A percentile compares a stretch with the other conserved stretches of the same genome.
phyloP scores from a whole-genome alignment of 148 eudicot genomes.

The Vaccinium corymbosum region DNA sequence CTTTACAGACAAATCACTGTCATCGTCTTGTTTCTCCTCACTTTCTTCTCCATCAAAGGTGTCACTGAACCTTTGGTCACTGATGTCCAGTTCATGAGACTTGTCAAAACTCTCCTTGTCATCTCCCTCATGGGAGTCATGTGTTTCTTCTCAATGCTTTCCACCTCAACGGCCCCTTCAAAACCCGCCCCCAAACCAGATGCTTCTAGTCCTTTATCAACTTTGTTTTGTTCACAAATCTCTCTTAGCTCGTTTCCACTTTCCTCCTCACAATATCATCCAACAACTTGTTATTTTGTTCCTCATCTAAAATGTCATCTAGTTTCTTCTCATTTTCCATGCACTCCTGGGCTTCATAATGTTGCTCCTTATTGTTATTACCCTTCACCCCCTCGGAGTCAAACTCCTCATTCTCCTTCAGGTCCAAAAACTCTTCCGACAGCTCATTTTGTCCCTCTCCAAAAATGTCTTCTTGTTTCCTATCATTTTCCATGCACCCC shows the following conservation, averaged over 20 bases:
- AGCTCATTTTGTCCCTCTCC: conserved; percentile 22
- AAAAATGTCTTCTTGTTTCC: conserved; percentile 20
- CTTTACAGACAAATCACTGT: conserved; percentile 25
- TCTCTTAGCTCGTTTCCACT: conserved; percentile 14
- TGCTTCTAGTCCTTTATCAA: conserved; percentile 29
- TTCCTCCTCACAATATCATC: conserved; percentile 24
- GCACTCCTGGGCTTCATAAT: conserved; percentile 22
- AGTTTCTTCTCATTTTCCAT: conserved; percentile 27
- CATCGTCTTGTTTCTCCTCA: conserved; percentile 15
- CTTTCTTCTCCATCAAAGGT: conserved; percentile 25
- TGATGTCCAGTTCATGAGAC: conserved; percentile 18
- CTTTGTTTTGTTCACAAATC: conserved; percentile 22
- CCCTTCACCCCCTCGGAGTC: conserved; percentile 17
- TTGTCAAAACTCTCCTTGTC: conserved; percentile 18
- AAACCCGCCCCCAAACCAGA: conserved; percentile 19
- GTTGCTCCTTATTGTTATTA: conserved; percentile 18
- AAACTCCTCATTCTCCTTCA: conserved; percentile 15
- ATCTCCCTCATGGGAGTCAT: conserved; percentile 16
- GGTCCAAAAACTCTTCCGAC: conserved; percentile 19
- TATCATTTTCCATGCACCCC: conserved; percentile 26
- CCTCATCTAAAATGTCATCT: conserved; percentile 24
- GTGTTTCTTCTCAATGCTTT: conserved; percentile 17
- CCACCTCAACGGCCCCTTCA: conserved; percentile 27
- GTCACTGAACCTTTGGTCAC: conserved; percentile 14
- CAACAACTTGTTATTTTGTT: conserved; percentile 20